These are phyloP conservation scores for Sophora flavescens DNA, from an alignment of 306 rosid genomes.

Conservation along the genomic window DNA sequence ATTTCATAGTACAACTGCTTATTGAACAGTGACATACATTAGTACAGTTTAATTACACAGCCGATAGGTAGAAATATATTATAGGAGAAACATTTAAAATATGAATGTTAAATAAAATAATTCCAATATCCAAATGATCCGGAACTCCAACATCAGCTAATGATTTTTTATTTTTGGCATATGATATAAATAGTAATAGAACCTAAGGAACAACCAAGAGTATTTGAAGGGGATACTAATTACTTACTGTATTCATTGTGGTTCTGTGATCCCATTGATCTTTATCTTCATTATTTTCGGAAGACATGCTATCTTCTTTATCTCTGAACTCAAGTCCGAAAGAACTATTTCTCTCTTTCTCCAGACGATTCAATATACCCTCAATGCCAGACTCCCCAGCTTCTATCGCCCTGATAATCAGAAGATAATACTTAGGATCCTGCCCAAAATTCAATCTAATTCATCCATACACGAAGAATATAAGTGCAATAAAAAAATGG, in stretches of 20 bases:
- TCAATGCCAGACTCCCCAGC: conserved; percentile 77
- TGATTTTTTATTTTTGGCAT: background rate
- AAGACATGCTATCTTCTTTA: conserved; percentile 48
- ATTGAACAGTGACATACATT: conserved; percentile 6
- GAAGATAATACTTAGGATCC: conserved; percentile 21
- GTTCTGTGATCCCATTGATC: conserved; percentile 51
- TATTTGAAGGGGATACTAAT: conserved; percentile 21
- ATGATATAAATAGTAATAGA: conserved; percentile 17
- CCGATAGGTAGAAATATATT: conserved; percentile 29
- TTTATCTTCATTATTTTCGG: conserved; percentile 30
- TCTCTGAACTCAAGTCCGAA: conserved; percentile 54
- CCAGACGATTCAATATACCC: conserved; percentile 89
- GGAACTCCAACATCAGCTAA: background rate
- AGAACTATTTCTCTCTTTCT: conserved; percentile 65
- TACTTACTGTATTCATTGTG: conserved; percentile 61
- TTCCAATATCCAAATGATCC: conserved; percentile 17
- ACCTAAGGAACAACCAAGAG: conserved; percentile 20
- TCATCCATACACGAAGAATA: conserved; percentile 33
- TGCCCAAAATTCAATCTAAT: background rate
- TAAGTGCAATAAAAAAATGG: background rate
- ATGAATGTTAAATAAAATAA: conserved; percentile 1
- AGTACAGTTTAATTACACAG: background rate
- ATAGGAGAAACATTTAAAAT: conserved; percentile 3
- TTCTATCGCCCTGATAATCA: conserved; percentile 59
- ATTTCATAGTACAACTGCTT: conserved; percentile 21